Base-by-base conservation (phyloP, 176 grass and related monocot genomes). In the Zoysia pacifica region DNA sequence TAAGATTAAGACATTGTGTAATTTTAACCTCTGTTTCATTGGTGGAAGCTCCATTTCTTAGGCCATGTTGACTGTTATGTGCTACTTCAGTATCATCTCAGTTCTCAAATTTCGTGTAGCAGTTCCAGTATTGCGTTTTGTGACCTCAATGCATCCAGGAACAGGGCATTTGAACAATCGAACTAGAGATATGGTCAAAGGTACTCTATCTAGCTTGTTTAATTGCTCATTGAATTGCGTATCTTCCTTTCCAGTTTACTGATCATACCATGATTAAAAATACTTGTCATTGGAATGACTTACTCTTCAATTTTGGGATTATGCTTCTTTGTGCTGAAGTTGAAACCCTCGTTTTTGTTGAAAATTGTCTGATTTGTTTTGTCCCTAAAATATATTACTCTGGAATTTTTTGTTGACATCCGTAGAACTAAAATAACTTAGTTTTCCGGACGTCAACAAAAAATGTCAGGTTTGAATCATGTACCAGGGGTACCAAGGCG, bases 181-280 rank as follows among this genome's bases (percentile, higher is more conserved):
- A 45, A 39, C 74, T 64, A 50, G 60, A 49, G 60, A 65, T 48
- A 9, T 65, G 13, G 3, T 77, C 75, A 7, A 35, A 39, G 16
- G 75, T 77, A 50, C 15, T 77, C 48, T 15, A 50, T 65, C 19
- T 48, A 47, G n/a, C 43, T 62, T 63, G 11, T 76, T 14, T 65
- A 35, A 12, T 8, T 62, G 7, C 19, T 61, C 58, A 61, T 35
- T 61, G 7, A 61, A 61, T 35, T 61, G 58, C 35, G 58, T 61
- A 35, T 61, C 19, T 35, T 61, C 20, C 8, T 28, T 77, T 58
- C 20, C 42, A 62, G 38, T 49, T 48, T 9, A 16, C 11, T 36
- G 9, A 19, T 4, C 45, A 65, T 50, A 28, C 4, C 28, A 7
- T 49, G 7, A 39, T 36, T 48, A 12, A 16, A 16, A 14, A 61